Percentiles rank a stretch among this genome's conserved stretches.
phyloP scores from a whole-genome alignment of 768 basidiomycete genomes.

The Udeniomyces megalosporus region DNA sequence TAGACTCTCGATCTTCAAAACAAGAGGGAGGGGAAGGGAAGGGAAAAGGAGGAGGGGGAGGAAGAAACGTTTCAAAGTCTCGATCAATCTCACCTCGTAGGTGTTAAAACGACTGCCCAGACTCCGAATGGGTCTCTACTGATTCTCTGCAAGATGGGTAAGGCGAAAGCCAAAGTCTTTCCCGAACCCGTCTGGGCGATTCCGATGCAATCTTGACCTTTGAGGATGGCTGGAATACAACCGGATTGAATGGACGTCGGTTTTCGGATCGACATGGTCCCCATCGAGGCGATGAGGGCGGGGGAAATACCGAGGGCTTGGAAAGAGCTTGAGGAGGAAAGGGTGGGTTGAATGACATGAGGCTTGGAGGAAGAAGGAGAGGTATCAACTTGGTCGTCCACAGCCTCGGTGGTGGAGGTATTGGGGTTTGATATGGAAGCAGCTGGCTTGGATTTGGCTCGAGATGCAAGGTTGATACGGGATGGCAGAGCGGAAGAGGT shows the following conservation, averaged over 20 bases:
- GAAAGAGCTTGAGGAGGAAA: slow-evolving; percentile 21
- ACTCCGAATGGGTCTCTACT: slow-evolving; percentile 85
- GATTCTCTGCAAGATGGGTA: slow-evolving; percentile 81
- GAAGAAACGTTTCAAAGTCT: too few species aligned
- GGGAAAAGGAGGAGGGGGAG: not conserved
- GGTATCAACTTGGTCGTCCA: too few species aligned
- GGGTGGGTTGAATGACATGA: not conserved
- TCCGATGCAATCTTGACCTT: slow-evolving; percentile 90
- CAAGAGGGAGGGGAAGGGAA: not conserved
- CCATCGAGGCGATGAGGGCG: slow-evolving; percentile 47
- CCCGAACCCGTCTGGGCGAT: slow-evolving; percentile 96
- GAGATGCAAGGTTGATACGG: slow-evolving; percentile 7
- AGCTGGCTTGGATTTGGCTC: not conserved
- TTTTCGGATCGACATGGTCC: slow-evolving; percentile 61
- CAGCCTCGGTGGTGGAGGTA: not conserved
- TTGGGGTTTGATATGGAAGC: not conserved
- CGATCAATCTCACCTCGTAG: slow-evolving; percentile 53
- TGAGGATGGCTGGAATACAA: slow-evolving; percentile 71
- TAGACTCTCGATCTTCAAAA: too few species aligned
- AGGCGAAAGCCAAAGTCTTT: slow-evolving; percentile 92
- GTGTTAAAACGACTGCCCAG: slow-evolving; percentile 81
- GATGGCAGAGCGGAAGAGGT: slow-evolving; percentile 9
- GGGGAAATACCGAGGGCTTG: slow-evolving; percentile 31
- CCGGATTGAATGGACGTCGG: slow-evolving; percentile 82
- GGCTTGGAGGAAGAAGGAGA: not conserved